phyloP scores from a whole-genome alignment of 345 rosid genomes.

The Citrus mangshanensis region DNA sequence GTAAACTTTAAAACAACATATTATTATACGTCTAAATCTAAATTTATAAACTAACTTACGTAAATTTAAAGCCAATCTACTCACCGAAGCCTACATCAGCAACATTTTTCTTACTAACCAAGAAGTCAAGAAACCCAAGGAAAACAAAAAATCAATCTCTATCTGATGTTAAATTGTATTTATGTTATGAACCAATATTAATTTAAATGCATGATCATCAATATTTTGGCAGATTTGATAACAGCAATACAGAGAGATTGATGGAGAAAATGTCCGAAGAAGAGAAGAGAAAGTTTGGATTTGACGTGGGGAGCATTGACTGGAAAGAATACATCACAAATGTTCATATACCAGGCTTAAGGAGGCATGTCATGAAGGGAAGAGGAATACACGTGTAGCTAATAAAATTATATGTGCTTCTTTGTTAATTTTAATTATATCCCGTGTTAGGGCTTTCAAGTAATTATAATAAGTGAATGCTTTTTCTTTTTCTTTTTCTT shows the following conservation, averaged over 20 bases:
- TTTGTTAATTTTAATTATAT: neutral
- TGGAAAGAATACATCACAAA: conserved; percentile 74
- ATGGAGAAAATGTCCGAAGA: conserved; percentile 76
- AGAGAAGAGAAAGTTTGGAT: conserved; percentile 69
- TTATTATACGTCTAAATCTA: too few species aligned
- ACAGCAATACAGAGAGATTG: conserved; percentile 67
- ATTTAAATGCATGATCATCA: neutral
- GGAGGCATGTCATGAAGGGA: conserved; percentile 67
- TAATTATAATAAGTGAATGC: neutral
- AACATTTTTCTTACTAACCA: too few species aligned
- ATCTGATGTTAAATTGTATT: too few species aligned
- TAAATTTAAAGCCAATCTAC: too few species aligned
- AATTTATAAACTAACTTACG: too few species aligned
- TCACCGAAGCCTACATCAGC: too few species aligned
- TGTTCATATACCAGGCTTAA: conserved; percentile 69
- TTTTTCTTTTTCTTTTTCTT: too few species aligned
- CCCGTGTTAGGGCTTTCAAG: neutral
- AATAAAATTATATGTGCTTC: neutral
- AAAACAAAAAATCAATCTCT: too few species aligned
- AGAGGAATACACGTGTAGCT: conserved; percentile 9
- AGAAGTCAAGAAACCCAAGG: too few species aligned
- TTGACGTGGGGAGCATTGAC: conserved; percentile 60
- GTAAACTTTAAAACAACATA: too few species aligned
- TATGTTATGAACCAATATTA: too few species aligned
- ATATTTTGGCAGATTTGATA: conserved; percentile 61